These are phyloP conservation scores for Brassica cretica DNA, from an alignment of 345 rosid genomes.

Conservation along the genomic window DNA sequence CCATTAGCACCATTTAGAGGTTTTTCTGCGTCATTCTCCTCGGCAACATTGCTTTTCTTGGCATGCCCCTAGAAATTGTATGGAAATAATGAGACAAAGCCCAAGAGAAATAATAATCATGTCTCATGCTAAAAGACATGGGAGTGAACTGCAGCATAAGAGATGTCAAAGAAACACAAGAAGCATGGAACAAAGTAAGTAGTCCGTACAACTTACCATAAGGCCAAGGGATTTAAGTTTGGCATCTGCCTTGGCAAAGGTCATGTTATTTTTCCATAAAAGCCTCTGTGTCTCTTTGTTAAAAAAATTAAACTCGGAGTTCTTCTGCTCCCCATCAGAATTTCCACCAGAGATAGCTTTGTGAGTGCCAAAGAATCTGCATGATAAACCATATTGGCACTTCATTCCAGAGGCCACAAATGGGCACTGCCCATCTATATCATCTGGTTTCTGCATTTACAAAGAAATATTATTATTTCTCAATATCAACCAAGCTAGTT, in stretches of 20 bases:
- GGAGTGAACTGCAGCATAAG: not conserved
- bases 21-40: conserved; percentile 44
- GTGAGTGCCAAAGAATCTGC: conserved; percentile 78
- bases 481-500: not conserved
- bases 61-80: conserved; percentile 46
- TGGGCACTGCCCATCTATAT: conserved; percentile 90
- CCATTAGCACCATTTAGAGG: conserved; percentile 9
- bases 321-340: conserved; percentile 27
- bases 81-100: not conserved
- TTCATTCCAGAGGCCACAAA: conserved; percentile 51
- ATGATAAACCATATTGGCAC: conserved; percentile 79
- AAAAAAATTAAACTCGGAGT: conserved; percentile 65
- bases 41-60: conserved; percentile 48
- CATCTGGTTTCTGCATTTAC: conserved; percentile 73
- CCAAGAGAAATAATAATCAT: not conserved
- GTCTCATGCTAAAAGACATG: not conserved
- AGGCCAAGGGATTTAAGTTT: conserved; percentile 71
- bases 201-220: conserved; percentile 42
- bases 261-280: conserved; percentile 72
- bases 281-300: conserved; percentile 83
- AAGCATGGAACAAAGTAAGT: too few relatives aligned
- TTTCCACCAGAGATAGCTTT: conserved; percentile 37
- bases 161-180: not conserved
- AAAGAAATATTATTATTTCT: not conserved
- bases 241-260: conserved; percentile 57